These are phyloP conservation scores for Lodderomyces jiufengensis DNA, from an alignment of 1,139 yeast species.

Conservation along the genomic window DNA sequence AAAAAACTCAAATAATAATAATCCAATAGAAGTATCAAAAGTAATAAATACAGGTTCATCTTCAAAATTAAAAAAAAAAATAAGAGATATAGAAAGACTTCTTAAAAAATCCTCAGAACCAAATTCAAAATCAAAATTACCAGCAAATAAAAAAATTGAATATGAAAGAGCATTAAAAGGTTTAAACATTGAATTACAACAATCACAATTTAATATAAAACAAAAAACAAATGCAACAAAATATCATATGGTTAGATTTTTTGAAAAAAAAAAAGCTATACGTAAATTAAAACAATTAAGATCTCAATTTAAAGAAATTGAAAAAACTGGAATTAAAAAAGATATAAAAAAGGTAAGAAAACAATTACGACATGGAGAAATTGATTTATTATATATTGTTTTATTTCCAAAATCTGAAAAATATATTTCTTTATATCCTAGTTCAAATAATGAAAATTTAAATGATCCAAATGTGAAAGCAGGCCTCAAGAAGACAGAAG, in stretches of 20 bases:
- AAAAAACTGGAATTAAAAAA: slow-evolving; percentile 43
- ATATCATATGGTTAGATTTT: slow-evolving; percentile 92
- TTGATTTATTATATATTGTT: slow-evolving; percentile 73
- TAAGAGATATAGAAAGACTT: slow-evolving; percentile 79
- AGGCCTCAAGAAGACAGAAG: slow-evolving; percentile 48
- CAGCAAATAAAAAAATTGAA: slow-evolving; percentile 73
- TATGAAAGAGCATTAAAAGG: slow-evolving; percentile 86
- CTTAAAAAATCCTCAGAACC: slow-evolving; percentile 35
- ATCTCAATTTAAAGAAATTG: slow-evolving; percentile 42
- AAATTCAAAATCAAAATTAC: slow-evolving; percentile 41
- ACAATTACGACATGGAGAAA: slow-evolving; percentile 53
- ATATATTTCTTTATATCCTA: slow-evolving; percentile 74
- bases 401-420: slow-evolving; percentile 78
- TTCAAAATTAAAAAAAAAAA: slow-evolving; percentile 71
- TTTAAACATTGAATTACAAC: slow-evolving; percentile 60
- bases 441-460: slow-evolving; percentile 24
- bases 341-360: slow-evolving; percentile 51
- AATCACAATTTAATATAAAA: slow-evolving; percentile 46
- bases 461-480: slow-evolving; percentile 38
- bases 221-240: slow-evolving; percentile 64
- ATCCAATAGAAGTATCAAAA: slow-evolving; percentile 25
- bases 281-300: slow-evolving; percentile 66
- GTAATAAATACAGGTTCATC: slow-evolving; percentile 39
- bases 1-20: slow-evolving; percentile 10
- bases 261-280: slow-evolving; percentile 84